These are phyloP conservation scores for Carex arenaria DNA, from an alignment of 202 grass and related monocot genomes.

Conservation along the genomic window DNA sequence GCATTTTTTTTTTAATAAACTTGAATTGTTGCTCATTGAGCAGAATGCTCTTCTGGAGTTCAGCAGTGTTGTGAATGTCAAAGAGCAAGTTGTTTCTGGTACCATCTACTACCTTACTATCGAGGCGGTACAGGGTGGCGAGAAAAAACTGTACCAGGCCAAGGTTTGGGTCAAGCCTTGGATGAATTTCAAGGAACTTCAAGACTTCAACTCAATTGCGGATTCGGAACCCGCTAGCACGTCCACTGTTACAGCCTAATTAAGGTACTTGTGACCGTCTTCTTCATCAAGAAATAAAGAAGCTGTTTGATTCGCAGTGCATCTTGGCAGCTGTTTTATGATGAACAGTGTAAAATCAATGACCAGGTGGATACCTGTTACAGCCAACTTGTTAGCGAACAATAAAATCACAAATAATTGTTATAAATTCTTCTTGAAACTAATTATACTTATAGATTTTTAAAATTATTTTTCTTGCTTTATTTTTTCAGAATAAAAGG, in stretches of 20 bases:
- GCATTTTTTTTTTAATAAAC: neutral
- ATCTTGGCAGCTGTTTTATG: neutral
- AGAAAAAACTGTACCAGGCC: constrained; percentile 19
- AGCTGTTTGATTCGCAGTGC: too few species aligned
- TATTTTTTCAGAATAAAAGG: neutral
- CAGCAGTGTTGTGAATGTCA: constrained; percentile 12
- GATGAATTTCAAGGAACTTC: constrained; percentile 52
- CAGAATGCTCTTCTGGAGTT: constrained; percentile 24
- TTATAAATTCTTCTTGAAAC: neutral
- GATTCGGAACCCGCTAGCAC: neutral
- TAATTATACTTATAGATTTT: neutral
- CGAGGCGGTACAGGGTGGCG: neutral
- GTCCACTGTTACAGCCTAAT: neutral
- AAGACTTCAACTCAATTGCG: constrained; percentile 50
- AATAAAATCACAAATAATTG: neutral
- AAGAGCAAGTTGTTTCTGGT: constrained; percentile 23
- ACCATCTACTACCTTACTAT: constrained; percentile 25
- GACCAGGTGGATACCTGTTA: too few species aligned
- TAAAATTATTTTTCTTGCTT: neutral
- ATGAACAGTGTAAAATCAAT: neutral
- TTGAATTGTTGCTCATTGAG: neutral
- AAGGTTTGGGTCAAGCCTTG: constrained; percentile 28
- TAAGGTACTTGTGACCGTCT: neutral
- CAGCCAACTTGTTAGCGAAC: neutral
- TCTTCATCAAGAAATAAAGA: too few species aligned